phyloP scores from a whole-genome alignment of 768 basidiomycete species.

The Mycena galericulata region DNA sequence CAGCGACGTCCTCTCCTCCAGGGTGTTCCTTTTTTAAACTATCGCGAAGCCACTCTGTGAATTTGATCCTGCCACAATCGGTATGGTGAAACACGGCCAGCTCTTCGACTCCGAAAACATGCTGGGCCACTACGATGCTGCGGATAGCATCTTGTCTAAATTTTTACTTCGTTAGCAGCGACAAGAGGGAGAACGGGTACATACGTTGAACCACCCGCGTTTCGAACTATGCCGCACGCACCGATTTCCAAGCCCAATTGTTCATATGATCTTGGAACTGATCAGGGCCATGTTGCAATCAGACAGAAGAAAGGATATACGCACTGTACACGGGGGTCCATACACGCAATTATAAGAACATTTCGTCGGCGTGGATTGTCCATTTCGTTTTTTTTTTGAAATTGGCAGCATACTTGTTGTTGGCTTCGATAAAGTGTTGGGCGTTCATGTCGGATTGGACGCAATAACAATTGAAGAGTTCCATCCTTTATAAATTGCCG shows the following conservation, averaged over 20 bases:
- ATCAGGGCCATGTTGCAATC: not conserved
- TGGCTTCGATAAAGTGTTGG: constrained; percentile 52
- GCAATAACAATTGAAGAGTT: not conserved
- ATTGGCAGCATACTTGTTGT: constrained; percentile 57
- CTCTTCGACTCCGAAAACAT: not conserved
- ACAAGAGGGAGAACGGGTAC: not conserved
- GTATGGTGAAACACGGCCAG: not conserved
- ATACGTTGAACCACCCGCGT: not conserved
- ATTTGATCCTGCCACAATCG: not conserved
- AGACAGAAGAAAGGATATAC: too few relatives aligned
- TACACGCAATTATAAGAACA: not conserved
- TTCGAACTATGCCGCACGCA: not conserved
- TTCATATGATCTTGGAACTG: not conserved
- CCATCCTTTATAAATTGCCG: not conserved
- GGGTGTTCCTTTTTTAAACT: constrained; percentile 30
- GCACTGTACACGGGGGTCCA: not conserved
- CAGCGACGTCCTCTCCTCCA: constrained; percentile 35
- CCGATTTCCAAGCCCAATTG: not conserved
- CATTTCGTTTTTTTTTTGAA: constrained; percentile 51
- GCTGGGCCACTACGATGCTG: not conserved
- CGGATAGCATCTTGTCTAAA: not conserved
- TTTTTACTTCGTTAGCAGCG: not conserved
- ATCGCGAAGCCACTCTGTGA: too few relatives aligned
- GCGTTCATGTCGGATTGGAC: constrained; percentile 33
- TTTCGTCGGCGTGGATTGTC: not conserved